Evolutionary conservation across 192 early-diverging fungal genomes (phyloP), one percentile per base, ranked within the genome.

Genomic region (Mortierella antarctica): DNA sequence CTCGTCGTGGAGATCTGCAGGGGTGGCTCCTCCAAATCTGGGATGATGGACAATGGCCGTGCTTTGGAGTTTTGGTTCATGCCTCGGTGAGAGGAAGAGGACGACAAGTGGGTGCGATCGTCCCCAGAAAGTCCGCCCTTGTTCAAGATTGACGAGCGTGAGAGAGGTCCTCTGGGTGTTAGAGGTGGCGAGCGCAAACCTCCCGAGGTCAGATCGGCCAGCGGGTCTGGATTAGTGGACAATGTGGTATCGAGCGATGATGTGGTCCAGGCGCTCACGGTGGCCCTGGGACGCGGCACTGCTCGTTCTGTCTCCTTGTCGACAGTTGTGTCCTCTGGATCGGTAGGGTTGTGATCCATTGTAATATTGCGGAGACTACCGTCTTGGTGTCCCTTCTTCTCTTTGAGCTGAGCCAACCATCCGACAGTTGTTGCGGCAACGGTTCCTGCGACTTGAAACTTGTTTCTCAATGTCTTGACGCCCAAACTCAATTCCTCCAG

Each of bases 401-500:
- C 55, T 31, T 71, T 79, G 44, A 79, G 23, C 9, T 62, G 61
- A 15, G 41, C 60, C 77, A 64, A 67, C 77, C 64, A 72, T 11
- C 54, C 65, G 10, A 72, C 65, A 2, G 77, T 72, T 10, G 77
- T 8, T 6, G 55, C 69, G 6, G 18, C 68, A 11, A 61, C 70
- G 5, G 59, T 50, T 6, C 77, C 70, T 31, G 77, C 77, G 0
- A 41, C 65, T 48, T 80, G 77, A 41, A 80, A 80, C 70, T 80
- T 80, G 45, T 57, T 71, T 45, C 70, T 67, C 40, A 80, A 40
- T 7, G 77, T 72, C 55, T 63, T 80, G 53, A 80, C 77, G 12
- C 77, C 77, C 65, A 80, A 67, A 0, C 54, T 61, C 42, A 72
- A 14, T n/a, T 80, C 77, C 39, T 80, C 77, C 40, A 80, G 31